phyloP scores from a whole-genome alignment of 2,329 filamentous ascomycete species.

The Venturia aucupariae region DNA sequence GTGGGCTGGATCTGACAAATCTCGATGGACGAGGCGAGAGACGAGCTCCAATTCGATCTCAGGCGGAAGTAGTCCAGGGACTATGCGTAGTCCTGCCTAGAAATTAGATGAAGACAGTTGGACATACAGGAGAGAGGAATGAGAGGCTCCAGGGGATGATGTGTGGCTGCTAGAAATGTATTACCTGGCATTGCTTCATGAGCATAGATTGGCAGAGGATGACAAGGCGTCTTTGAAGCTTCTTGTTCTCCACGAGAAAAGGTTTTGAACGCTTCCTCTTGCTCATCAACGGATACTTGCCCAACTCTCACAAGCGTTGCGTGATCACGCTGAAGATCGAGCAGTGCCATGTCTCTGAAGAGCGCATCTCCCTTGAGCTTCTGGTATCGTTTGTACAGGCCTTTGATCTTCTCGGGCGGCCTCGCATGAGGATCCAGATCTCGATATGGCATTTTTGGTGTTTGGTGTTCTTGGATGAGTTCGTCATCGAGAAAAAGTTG shows the following conservation, averaged over 20 bases:
- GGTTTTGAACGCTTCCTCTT: slow-evolving; percentile 15
- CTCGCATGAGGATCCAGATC: slow-evolving; percentile 65
- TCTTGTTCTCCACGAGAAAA: slow-evolving; percentile 9
- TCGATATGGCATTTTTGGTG: slow-evolving; percentile 16
- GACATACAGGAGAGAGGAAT: neutral
- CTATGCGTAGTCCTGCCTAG: slow-evolving; percentile 61
- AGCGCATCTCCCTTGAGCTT: slow-evolving; percentile 45
- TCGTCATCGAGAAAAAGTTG: slow-evolving; percentile 4
- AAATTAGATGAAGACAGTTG: slow-evolving; percentile 17
- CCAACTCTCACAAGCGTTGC: slow-evolving; percentile 19
- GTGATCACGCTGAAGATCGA: slow-evolving; percentile 29
- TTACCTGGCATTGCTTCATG: slow-evolving; percentile 61
- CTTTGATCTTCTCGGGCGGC: slow-evolving; percentile 60
- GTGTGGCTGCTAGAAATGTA: slow-evolving; percentile 18
- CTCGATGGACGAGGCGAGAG: slow-evolving; percentile 63
- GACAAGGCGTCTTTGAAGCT: neutral
- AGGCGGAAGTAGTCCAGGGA: slow-evolving; percentile 65
- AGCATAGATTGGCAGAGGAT: slow-evolving; percentile 41
- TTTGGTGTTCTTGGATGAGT: neutral
- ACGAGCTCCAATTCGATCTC: slow-evolving; percentile 61
- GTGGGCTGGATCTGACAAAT: slow-evolving; percentile 64
- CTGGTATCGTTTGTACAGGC: slow-evolving; percentile 66
- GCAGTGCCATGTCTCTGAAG: slow-evolving; percentile 38
- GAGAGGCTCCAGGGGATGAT: neutral
- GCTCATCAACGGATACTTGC: slow-evolving; percentile 22